Conservation (phyloP, 805 yeast species). For the Saturnispora hagleri region DNA sequence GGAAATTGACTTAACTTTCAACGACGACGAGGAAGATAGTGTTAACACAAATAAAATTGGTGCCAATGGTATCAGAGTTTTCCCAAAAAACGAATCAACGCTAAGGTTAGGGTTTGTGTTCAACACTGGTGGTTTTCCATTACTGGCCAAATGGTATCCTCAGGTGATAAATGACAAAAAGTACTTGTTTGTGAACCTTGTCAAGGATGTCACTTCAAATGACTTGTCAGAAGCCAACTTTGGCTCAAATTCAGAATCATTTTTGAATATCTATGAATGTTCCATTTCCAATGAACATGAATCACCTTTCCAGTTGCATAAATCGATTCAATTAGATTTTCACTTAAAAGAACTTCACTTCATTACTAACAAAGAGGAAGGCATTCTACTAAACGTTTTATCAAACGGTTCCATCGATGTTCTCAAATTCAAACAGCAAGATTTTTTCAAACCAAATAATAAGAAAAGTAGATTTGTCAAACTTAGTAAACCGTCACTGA, state of each 20-base stretch:
- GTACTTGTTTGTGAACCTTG: constrained; percentile 23
- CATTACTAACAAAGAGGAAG: constrained; percentile 12
- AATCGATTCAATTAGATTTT: constrained; percentile 17
- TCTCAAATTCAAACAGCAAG: constrained; percentile 16
- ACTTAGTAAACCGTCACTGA: constrained; percentile 4
- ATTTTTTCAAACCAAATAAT: constrained; percentile 8
- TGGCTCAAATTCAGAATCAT: constrained; percentile 12
- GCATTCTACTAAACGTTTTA: constrained; percentile 19
- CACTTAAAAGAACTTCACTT: constrained; percentile 23
- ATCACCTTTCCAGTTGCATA: constrained; percentile 8
- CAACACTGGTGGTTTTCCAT: constrained; percentile 27
- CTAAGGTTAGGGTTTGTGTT: constrained; percentile 20
- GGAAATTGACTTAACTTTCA: constrained; percentile 14
- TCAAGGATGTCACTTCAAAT: constrained; percentile 8
- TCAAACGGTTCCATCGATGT: constrained; percentile 22
- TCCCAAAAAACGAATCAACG: constrained; percentile 14
- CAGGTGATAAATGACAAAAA: constrained; percentile 12
- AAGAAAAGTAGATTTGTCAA: constrained; percentile 3
- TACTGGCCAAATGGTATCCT: constrained; percentile 21
- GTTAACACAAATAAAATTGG: background rate
- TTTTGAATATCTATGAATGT: constrained; percentile 19
- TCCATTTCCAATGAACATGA: constrained; percentile 7
- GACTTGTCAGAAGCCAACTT: constrained; percentile 10
- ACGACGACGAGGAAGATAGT: constrained; percentile 6
- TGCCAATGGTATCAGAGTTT: constrained; percentile 6